Percentiles rank a stretch among this genome's conserved stretches.
phyloP scores from a whole-genome alignment of 345 rosid genomes.

The Hibiscus mutabilis region DNA sequence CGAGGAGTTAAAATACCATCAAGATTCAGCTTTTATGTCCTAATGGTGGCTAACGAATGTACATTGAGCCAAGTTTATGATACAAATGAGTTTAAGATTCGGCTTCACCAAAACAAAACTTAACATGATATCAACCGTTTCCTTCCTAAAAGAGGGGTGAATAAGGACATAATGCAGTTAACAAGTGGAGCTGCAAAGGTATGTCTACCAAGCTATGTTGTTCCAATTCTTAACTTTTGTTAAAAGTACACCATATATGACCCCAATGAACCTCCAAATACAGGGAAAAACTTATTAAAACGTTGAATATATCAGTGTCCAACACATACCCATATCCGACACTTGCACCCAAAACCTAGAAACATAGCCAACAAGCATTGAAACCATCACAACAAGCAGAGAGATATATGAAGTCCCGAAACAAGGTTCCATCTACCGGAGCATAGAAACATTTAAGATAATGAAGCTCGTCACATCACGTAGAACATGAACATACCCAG shows the following conservation, averaged over 20 bases:
- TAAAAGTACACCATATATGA: background rate
- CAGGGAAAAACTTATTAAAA: background rate
- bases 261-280: background rate
- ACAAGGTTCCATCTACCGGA: too few relatives aligned
- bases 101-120: background rate
- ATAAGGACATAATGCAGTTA: background rate
- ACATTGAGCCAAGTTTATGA: background rate
- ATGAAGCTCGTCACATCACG: background rate
- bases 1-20: background rate
- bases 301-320: background rate
- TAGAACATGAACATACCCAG: conserved; percentile 57
- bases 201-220: background rate
- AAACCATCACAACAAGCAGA: background rate
- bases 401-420: too few relatives aligned
- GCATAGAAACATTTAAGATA: background rate
- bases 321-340: background rate
- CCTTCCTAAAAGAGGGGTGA: background rate
- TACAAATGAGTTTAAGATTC: background rate
- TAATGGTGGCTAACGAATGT: background rate
- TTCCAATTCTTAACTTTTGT: background rate
- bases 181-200: background rate
- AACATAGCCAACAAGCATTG: background rate
- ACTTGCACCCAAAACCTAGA: too few relatives aligned
- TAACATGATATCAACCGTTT: background rate
- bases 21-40: background rate